Conservation (phyloP, 495 filamentous ascomycete species). For the Annulohypoxylon stygium region DNA sequence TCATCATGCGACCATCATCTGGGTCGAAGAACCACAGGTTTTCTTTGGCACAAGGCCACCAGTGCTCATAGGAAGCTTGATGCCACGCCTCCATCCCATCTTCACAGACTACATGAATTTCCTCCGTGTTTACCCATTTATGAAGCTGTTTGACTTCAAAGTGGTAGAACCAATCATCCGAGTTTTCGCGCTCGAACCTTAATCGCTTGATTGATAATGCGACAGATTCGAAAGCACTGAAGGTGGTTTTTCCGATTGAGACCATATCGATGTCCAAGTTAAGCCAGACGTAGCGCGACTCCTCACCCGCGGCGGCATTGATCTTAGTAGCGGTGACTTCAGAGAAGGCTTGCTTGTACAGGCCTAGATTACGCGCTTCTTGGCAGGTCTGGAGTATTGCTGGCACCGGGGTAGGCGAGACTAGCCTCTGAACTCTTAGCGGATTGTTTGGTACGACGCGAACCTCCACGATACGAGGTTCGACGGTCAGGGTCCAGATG, state of each 20-base stretch:
- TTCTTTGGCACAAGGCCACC: constrained; percentile 18
- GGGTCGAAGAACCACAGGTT: constrained; percentile 30
- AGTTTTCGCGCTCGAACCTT: constrained; percentile 28
- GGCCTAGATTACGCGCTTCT: constrained; percentile 36
- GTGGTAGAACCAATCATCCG: constrained; percentile 27
- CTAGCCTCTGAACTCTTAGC: constrained; percentile 18
- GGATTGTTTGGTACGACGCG: constrained; percentile 23
- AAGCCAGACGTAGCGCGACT: constrained; percentile 45
- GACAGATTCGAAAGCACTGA: constrained; percentile 13
- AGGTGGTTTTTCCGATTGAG: constrained; percentile 34
- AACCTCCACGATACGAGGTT: constrained; percentile 43
- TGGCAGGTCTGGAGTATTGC: constrained; percentile 45
- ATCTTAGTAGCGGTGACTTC: constrained; percentile 14
- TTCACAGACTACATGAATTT: constrained; percentile 24
- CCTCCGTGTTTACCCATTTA: constrained; percentile 21
- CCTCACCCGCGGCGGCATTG: constrained; percentile 19
- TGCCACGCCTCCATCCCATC: constrained; percentile 25
- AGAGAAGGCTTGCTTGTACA: constrained; percentile 35
- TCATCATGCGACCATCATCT: constrained; percentile 26
- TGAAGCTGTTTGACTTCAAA: constrained; percentile 6
- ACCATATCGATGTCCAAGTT: constrained; percentile 46
- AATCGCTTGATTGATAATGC: constrained; percentile 33
- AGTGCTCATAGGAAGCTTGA: constrained; percentile 20
- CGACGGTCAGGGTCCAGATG: constrained; percentile 44
- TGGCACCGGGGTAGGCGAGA: constrained; percentile 44